Conservation (phyloP, 768 basidiomycete species). For the Macrolepiota dolichaula region DNA sequence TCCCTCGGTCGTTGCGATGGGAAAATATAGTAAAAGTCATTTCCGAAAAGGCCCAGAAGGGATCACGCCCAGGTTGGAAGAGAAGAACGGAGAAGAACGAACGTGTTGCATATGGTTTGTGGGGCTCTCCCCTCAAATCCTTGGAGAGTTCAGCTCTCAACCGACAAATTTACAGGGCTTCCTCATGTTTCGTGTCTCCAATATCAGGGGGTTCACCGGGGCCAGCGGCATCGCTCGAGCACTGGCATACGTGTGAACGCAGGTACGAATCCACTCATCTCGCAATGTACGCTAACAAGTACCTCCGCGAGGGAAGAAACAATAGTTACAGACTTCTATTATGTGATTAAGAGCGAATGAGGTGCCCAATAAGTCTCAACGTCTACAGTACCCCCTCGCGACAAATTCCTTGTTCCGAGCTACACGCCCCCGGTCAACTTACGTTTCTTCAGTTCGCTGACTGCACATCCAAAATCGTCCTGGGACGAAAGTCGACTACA, state of each 20-base stretch:
- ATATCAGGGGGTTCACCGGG: not conserved
- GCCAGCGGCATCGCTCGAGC: not conserved
- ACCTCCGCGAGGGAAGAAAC: not conserved
- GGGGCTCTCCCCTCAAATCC: not conserved
- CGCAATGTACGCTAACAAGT: not conserved
- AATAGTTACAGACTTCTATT: not conserved
- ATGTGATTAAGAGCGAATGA: not conserved
- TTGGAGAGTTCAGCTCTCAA: too few species aligned
- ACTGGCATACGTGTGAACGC: not conserved
- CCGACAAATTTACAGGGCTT: not conserved
- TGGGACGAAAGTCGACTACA: slow-evolving; percentile 32
- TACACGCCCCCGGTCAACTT: slow-evolving; percentile 17
- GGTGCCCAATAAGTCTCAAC: not conserved
- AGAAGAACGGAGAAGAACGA: not conserved
- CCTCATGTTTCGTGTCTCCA: not conserved
- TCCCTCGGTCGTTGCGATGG: slow-evolving; percentile 4
- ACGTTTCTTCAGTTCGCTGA: slow-evolving; percentile 34
- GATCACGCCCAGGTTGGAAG: not conserved
- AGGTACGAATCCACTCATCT: not conserved
- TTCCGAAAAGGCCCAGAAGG: not conserved
- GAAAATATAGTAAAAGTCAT: not conserved
- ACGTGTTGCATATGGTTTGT: not conserved
- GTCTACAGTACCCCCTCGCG: too few species aligned
- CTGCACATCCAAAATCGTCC: slow-evolving; percentile 42
- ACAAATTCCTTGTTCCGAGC: not conserved